phyloP scores from a whole-genome alignment of 169 alveolate species.

The Theileria luwenshuni region DNA sequence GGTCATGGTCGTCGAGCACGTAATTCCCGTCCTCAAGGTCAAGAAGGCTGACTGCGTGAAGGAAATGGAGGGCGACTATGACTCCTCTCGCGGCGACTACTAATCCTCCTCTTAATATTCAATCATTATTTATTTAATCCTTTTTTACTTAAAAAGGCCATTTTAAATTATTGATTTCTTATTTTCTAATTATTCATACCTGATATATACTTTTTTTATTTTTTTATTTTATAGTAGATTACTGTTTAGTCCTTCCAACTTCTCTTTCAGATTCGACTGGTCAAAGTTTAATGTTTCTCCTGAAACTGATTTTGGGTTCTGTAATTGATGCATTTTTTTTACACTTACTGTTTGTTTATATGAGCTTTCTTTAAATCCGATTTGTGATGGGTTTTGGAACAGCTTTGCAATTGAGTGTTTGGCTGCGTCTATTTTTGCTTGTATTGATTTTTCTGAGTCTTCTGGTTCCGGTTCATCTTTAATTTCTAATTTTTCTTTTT shows the following conservation, averaged over 20 bases:
- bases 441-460: constrained; percentile 27
- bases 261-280: constrained; percentile 21
- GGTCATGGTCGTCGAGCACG: constrained; percentile 81
- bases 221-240: no score
- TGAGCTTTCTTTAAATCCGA: constrained; percentile 57
- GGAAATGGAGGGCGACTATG: constrained; percentile 65
- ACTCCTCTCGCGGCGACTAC: constrained; percentile 43
- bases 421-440: constrained; percentile 79
- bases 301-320: constrained; percentile 51
- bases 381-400: constrained; percentile 71
- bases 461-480: constrained; percentile 22
- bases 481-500: neutral
- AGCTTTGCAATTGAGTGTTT: constrained; percentile 74
- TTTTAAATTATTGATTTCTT: no score
- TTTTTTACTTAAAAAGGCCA: no score
- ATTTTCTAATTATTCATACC: neutral
- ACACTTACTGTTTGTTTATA: constrained; percentile 48
- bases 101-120: no score
- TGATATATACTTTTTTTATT: neutral
- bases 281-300: constrained; percentile 52
- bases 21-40: constrained; percentile 78
- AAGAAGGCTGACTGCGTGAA: constrained; percentile 73
- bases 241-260: constrained; percentile 23
- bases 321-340: neutral
- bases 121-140: no score